Evolutionary conservation across 2,329 filamentous ascomycete species (phyloP).

Genomic region (Fusarium lateritium): DNA sequence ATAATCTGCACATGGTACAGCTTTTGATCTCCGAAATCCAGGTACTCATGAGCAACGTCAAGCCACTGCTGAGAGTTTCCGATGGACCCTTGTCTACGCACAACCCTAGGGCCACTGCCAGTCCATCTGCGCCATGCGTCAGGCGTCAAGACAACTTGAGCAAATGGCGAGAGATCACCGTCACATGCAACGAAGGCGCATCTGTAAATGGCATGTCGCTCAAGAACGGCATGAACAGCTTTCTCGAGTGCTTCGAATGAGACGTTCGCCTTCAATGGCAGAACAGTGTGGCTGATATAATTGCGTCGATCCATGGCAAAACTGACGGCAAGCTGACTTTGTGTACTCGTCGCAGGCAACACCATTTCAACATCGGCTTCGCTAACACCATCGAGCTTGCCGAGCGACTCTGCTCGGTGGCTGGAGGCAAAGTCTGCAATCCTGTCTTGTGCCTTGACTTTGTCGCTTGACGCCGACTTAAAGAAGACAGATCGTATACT

Average conservation of each 20-base stretch:
- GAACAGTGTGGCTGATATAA: slow-evolving; percentile 23
- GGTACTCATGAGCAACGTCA: background rate
- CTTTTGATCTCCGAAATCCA: slow-evolving; percentile 3
- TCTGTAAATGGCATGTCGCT: slow-evolving; percentile 22
- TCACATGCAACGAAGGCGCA: slow-evolving; percentile 13
- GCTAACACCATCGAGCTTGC: background rate
- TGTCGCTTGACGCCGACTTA: fast-evolving
- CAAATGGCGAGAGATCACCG: slow-evolving; percentile 12
- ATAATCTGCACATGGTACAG: slow-evolving; percentile 12
- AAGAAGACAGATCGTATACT: slow-evolving; percentile 22
- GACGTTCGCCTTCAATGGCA: background rate
- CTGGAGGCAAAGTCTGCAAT: background rate
- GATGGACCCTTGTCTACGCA: background rate
- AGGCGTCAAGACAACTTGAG: background rate
- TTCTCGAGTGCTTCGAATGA: background rate
- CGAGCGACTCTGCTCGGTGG: background rate
- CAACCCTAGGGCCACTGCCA: fast-evolving
- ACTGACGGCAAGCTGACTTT: slow-evolving; percentile 29
- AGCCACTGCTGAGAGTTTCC: background rate
- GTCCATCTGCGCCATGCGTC: background rate
- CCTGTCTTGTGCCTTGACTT: background rate
- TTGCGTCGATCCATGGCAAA: slow-evolving; percentile 28
- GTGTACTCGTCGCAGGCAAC: slow-evolving; percentile 18
- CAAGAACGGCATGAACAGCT: background rate
- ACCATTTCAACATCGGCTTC: slow-evolving; percentile 8